Conservation (phyloP, 2,329 filamentous ascomycete genomes). For the Aspergillus caelatus region DNA sequence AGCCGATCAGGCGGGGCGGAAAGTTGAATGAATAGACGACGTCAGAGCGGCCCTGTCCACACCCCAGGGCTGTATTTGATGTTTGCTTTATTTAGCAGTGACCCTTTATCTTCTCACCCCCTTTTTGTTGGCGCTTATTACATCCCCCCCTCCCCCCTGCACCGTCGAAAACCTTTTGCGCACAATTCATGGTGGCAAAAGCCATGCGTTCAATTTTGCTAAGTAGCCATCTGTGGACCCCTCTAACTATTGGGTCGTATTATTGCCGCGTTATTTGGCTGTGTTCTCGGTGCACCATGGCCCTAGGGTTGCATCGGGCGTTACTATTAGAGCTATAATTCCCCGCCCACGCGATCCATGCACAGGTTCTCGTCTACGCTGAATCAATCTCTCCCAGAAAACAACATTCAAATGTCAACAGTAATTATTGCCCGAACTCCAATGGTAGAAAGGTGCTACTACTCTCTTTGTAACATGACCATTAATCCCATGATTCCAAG, state of each 20-base stretch:
- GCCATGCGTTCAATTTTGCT: background rate
- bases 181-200: background rate
- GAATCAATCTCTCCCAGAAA: background rate
- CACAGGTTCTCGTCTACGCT: background rate
- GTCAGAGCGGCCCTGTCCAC: conserved; percentile 12
- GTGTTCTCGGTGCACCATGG: background rate
- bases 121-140: background rate
- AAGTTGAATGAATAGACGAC: conserved; percentile 10
- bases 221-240: too few species aligned
- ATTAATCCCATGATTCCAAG: conserved; percentile 92
- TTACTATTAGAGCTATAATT: background rate
- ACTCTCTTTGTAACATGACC: conserved; percentile 91
- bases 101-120: background rate
- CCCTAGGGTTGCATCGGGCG: background rate
- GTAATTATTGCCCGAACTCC: background rate
- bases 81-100: conserved; percentile 1
- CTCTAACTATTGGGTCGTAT: background rate
- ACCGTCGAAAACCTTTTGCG: background rate
- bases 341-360: background rate
- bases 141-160: background rate
- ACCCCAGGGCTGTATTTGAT: background rate
- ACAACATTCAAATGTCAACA: background rate
- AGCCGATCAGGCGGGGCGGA: conserved; percentile 16
- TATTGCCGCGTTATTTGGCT: background rate
- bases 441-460: conserved; percentile 21